These are phyloP conservation scores for Alternaria metachromatica DNA, from an alignment of 2,329 filamentous ascomycete species.

Conservation along the genomic window DNA sequence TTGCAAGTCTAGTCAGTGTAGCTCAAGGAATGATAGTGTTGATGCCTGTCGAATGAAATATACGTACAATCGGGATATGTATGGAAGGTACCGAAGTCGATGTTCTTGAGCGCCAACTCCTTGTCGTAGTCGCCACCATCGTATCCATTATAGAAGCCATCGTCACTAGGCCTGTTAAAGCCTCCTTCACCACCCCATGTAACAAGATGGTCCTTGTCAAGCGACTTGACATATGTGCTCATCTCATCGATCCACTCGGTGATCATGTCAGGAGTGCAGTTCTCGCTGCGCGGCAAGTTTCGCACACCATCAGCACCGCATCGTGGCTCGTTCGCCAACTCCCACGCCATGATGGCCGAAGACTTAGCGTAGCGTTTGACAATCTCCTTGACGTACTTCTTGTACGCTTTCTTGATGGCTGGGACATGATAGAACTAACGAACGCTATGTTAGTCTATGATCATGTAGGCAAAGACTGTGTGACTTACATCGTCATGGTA, in stretches of 20 bases:
- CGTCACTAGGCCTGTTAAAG: constrained; percentile 35
- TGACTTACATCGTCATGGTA: constrained; percentile 58
- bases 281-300: constrained; percentile 38
- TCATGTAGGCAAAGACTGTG: not conserved
- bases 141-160: constrained; percentile 49
- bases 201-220: constrained; percentile 62
- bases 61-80: constrained; percentile 59
- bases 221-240: constrained; percentile 60
- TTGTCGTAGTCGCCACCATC: constrained; percentile 63
- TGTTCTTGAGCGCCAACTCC: constrained; percentile 56
- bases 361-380: constrained; percentile 59
- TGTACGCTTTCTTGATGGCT: constrained; percentile 59
- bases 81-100: constrained; percentile 65
- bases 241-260: constrained; percentile 62
- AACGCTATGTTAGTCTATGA: not conserved
- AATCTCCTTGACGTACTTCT: constrained; percentile 58
- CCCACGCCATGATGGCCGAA: constrained; percentile 61
- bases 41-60: not conserved
- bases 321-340: constrained; percentile 59
- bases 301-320: constrained; percentile 36
- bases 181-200: constrained; percentile 61
- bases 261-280: constrained; percentile 50
- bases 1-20: not conserved
- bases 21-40: not conserved
- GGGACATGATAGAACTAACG: constrained; percentile 50